These are phyloP conservation scores for Colletotrichum magnum DNA, from an alignment of 2,329 filamentous ascomycete genomes.

Conservation along the genomic window DNA sequence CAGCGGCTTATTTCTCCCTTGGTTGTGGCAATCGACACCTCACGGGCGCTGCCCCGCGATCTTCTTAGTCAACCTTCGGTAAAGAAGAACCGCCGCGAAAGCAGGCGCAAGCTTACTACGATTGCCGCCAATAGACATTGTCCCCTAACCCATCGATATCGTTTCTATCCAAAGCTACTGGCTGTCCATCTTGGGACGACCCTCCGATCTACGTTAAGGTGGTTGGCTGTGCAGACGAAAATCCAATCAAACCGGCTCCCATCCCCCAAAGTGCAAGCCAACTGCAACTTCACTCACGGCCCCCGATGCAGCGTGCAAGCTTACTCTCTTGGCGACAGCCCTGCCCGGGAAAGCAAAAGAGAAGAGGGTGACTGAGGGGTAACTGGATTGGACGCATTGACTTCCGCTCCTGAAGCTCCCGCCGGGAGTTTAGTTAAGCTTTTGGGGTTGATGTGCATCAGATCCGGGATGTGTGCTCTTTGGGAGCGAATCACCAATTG, in stretches of 20 bases:
- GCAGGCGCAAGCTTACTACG: background rate
- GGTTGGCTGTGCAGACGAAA: conserved; percentile 5
- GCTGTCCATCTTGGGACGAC: background rate
- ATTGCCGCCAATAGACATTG: background rate
- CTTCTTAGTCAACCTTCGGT: background rate
- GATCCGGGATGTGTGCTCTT: conserved; percentile 20
- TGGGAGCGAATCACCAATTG: conserved; percentile 8
- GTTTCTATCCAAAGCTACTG: conserved; percentile 7
- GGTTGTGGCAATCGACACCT: background rate
- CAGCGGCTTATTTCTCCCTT: background rate
- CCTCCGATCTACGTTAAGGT: background rate
- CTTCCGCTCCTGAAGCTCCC: background rate
- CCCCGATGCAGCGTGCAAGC: background rate
- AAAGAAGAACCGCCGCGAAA: background rate
- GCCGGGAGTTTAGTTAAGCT: conserved; percentile 22
- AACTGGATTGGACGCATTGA: background rate
- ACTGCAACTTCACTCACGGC: background rate
- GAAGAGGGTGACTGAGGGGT: background rate
- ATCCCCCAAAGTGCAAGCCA: background rate
- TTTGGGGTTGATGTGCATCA: conserved; percentile 24
- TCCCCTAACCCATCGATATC: conserved; percentile 28
- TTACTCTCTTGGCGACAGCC: too few relatives aligned
- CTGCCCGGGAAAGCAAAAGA: too few relatives aligned
- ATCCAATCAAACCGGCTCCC: background rate
- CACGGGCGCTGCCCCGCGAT: background rate